Evolutionary conservation across 2,329 filamentous ascomycete genomes (phyloP).

Genomic region (Fusarium torreyae): DNA sequence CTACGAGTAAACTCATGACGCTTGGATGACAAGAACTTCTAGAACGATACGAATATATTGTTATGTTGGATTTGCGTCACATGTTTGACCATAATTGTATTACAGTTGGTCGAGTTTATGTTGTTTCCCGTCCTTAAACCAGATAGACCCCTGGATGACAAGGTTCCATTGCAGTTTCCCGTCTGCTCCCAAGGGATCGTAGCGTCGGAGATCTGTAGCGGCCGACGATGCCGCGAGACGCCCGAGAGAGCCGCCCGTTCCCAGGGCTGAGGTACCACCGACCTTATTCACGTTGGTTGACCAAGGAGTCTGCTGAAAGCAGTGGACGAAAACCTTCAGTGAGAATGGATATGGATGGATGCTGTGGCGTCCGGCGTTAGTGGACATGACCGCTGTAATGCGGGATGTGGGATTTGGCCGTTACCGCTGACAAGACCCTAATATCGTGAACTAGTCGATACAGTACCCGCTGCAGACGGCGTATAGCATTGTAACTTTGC

Average conservation of each 20-base stretch:
- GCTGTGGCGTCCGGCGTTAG: conserved; percentile 29
- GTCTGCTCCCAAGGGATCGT: conserved; percentile 11
- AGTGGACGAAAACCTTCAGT: conserved; percentile 16
- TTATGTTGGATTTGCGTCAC: neutral
- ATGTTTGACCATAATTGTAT: neutral
- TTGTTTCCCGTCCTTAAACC: neutral
- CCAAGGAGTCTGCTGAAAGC: conserved; percentile 16
- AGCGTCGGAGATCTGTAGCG: conserved; percentile 37
- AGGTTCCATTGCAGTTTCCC: conserved; percentile 29
- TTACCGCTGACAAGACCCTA: conserved; percentile 22
- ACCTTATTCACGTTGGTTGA: conserved; percentile 11
- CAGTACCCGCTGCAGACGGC: conserved; percentile 10
- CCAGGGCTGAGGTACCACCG: conserved; percentile 36
- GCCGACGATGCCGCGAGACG: conserved; percentile 33
- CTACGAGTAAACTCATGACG: conserved; percentile 6
- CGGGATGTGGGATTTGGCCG: conserved; percentile 23
- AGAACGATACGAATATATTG: conserved; percentile 7
- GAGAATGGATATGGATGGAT: neutral
- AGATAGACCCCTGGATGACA: conserved; percentile 24
- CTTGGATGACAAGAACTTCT: neutral
- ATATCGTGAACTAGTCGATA: conserved; percentile 7
- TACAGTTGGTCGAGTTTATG: conserved; percentile 1
- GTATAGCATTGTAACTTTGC: neutral
- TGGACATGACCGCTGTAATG: conserved; percentile 15
- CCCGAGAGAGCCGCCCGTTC: conserved; percentile 36